These are phyloP conservation scores for Wickerhamomyces ciferrii DNA, from an alignment of 805 yeast species.

Conservation along the genomic window DNA sequence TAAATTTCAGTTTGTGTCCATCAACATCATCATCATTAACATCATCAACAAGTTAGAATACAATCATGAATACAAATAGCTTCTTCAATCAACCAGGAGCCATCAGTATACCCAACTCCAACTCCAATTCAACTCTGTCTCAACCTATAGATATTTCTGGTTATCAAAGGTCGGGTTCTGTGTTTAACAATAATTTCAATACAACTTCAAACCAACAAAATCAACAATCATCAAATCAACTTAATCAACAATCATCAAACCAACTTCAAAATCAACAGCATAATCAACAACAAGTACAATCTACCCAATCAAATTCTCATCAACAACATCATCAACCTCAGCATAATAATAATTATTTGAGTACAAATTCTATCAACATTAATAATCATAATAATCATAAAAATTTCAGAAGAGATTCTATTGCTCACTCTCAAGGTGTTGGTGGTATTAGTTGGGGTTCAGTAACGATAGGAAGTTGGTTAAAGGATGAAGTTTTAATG, in stretches of 20 bases:
- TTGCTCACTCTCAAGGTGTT: constrained; percentile 96
- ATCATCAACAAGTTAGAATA: too few relatives aligned
- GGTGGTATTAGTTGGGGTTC: constrained; percentile 99
- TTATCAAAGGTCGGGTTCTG: constrained; percentile 27
- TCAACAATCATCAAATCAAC: constrained; percentile 2
- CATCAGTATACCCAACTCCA: constrained; percentile 25
- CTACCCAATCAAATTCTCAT: constrained; percentile 1
- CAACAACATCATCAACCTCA: background rate
- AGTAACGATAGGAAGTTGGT: constrained; percentile 91
- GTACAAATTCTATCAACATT: constrained; percentile 18
- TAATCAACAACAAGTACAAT: constrained; percentile 9
- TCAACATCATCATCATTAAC: too few relatives aligned
- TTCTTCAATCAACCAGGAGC: constrained; percentile 22
- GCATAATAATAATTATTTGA: constrained; percentile 3
- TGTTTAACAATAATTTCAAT: constrained; percentile 4
- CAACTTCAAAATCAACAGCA: background rate
- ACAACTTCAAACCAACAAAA: constrained; percentile 8
- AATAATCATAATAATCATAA: constrained; percentile 27
- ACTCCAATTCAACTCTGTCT: constrained; percentile 6
- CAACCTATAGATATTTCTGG: constrained; percentile 34
- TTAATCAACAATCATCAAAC: background rate
- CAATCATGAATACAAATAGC: constrained; percentile 13
- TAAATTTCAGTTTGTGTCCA: too few relatives aligned
- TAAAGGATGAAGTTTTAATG: constrained; percentile 86
- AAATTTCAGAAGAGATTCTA: constrained; percentile 72